phyloP scores from a whole-genome alignment of 2,329 filamentous ascomycete species.

The Colletotrichum sublineola region DNA sequence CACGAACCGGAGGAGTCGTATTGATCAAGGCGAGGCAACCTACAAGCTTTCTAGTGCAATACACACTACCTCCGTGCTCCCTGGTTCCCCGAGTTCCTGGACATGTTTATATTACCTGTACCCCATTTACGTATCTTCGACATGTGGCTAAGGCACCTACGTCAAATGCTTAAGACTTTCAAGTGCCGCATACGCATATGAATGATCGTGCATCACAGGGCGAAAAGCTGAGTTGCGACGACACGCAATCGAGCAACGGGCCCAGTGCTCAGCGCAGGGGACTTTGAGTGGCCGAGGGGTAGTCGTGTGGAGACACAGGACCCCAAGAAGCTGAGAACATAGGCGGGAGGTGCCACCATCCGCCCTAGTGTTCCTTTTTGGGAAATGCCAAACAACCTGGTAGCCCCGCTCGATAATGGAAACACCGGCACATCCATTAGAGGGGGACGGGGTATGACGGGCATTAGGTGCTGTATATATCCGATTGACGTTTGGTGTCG shows the following conservation, averaged over 20 bases:
- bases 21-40: neutral
- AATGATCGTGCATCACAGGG: constrained; percentile 2
- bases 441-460: constrained; percentile 7
- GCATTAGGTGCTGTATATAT: neutral
- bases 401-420: constrained; percentile 7
- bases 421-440: neutral
- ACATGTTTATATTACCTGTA: neutral
- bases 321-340: constrained; percentile 4
- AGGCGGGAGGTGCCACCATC: constrained; percentile 4
- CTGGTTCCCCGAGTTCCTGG: neutral
- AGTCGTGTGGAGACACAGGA: constrained; percentile 12
- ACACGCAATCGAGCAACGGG: constrained; percentile 30
- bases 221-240: constrained; percentile 23
- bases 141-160: neutral
- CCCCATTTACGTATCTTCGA: neutral
- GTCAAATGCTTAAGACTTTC: neutral
- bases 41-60: neutral
- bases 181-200: neutral
- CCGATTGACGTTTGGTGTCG: neutral
- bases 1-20: neutral
- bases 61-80: neutral
- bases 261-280: constrained; percentile 25
- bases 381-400: neutral
- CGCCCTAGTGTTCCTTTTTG: constrained; percentile 2
- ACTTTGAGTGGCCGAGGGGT: constrained; percentile 1